Base-by-base conservation (phyloP, 2,329 filamentous ascomycete genomes). In the Nigrograna mackinnonii region DNA sequence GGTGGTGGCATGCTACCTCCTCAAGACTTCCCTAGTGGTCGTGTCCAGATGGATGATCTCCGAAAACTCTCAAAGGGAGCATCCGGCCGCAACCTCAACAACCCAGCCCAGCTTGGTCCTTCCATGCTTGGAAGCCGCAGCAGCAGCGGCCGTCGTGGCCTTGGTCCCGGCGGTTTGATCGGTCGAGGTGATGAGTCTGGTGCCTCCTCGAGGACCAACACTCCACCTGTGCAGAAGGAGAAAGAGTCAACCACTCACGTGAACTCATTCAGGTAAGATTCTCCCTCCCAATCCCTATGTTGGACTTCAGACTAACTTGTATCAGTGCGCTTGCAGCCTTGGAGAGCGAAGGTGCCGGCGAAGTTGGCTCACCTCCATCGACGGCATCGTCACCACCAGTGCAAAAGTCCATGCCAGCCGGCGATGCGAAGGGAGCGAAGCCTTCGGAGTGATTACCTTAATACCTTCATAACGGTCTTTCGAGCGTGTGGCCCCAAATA, bases 201-300 rank as follows among this genome's bases (percentile, higher is more conserved):
- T 58, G 83, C 86, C 55, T 95, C 90, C 41, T 96, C 91, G 46
- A 85, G 94, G 56, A 95, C 90, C 42, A 89, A 88, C 59, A 97
- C 92, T 36, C 91, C 91, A 41, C 88, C 91, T 34, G 77, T 78
- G 18, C 76, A 78, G 58, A 82, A 83, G 59, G 77, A 80, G 58
- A 78, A 79, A 61, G 83, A 85, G 69, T 77, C 83, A 55, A 86
- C 83, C 46, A 87, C 87, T 22, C 66, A 71, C 63, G 83, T 85
- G 56, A 99, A 99, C 77, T 86, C 91, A 57, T 99, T 96, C 77
- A 92, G 90, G 91, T 96, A 83, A 79, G 86, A 57, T 21, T 14
- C 28, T 28, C 20, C 3, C 7, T n/a, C 2, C 16, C 4, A 12
- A 36, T 6, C 21, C 19, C 4, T 24, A 14, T n/a, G n/a, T 34